phyloP scores from a whole-genome alignment of 768 basidiomycete species.

The Russula earlei region DNA sequence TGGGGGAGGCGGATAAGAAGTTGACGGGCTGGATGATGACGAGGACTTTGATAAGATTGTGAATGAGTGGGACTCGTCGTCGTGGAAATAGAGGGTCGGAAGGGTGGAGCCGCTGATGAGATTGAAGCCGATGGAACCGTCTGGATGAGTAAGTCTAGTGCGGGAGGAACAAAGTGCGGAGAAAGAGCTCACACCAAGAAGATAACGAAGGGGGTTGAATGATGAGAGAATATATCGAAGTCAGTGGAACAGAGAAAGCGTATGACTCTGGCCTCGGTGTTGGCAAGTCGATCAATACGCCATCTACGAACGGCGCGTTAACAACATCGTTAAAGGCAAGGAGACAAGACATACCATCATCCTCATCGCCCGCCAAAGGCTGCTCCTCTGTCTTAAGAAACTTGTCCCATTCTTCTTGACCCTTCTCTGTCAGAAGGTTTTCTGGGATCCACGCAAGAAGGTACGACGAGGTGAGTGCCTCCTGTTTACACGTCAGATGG shows the following conservation, averaged over 20 bases:
- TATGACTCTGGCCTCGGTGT: conserved; percentile 81
- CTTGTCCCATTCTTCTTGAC: conserved; percentile 80
- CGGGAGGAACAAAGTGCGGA: not conserved
- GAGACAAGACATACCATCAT: conserved; percentile 47
- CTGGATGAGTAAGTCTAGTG: conserved; percentile 29
- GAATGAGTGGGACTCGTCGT: conserved; percentile 86
- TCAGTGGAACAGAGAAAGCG: conserved; percentile 89
- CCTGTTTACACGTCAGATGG: conserved; percentile 32
- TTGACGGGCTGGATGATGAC: conserved; percentile 29
- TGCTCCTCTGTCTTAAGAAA: conserved; percentile 79
- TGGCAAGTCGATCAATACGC: conserved; percentile 78
- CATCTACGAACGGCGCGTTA: conserved; percentile 39
- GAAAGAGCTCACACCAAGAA: conserved; percentile 58
- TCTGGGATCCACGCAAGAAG: conserved; percentile 94
- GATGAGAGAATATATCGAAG: conserved; percentile 81
- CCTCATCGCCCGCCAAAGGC: conserved; percentile 48
- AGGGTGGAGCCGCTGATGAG: conserved; percentile 78
- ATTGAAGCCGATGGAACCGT: conserved; percentile 84
- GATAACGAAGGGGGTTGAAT: conserved; percentile 77
- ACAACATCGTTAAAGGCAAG: not conserved
- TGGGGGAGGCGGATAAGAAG: conserved; percentile 55
- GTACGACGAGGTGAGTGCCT: conserved; percentile 65
- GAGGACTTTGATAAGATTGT: conserved; percentile 39
- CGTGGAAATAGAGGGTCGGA: conserved; percentile 90
- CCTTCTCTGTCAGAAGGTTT: conserved; percentile 70